phyloP scores from a whole-genome alignment of 495 filamentous ascomycete genomes.

The Penicillium desertorum region DNA sequence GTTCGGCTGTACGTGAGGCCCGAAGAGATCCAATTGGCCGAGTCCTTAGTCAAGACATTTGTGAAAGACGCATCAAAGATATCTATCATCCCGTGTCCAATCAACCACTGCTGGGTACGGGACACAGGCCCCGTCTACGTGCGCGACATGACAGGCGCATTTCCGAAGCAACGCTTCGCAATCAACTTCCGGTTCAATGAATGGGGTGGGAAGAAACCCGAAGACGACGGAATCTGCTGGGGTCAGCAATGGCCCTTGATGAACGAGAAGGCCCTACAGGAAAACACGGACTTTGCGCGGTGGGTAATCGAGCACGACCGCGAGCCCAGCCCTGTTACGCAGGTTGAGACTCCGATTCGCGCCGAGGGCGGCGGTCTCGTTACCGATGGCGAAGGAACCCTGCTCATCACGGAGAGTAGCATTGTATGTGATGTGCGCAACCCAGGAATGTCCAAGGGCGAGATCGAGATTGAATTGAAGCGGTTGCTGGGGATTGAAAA shows the following conservation, averaged over 20 bases:
- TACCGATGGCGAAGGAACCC: constrained; percentile 31
- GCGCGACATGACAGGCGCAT: constrained; percentile 20
- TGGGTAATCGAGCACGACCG: constrained; percentile 25
- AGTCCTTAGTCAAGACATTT: constrained; percentile 15
- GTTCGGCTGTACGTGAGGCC: constrained; percentile 28
- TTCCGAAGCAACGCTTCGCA: constrained; percentile 19
- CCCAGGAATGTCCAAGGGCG: constrained; percentile 20
- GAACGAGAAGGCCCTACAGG: constrained; percentile 17
- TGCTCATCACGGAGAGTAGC: constrained; percentile 31
- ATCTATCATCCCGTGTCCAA: constrained; percentile 22
- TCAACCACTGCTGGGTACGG: constrained; percentile 34
- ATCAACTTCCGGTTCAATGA: constrained; percentile 32
- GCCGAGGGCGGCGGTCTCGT: constrained; percentile 30
- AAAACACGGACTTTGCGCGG: constrained; percentile 26
- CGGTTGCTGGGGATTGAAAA: constrained; percentile 29
- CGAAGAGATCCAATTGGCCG: constrained; percentile 20
- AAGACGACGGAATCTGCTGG: constrained; percentile 17
- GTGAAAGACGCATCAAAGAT: constrained; percentile 13
- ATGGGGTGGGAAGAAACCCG: constrained; percentile 29
- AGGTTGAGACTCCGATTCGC: constrained; percentile 21
- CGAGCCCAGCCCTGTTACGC: constrained; percentile 16
- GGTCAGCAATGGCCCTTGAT: constrained; percentile 23
- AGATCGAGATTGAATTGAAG: constrained; percentile 28
- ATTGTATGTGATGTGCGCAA: constrained; percentile 30
- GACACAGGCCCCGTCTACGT: constrained; percentile 32